Evolutionary conservation across 2,329 filamentous ascomycete species (phyloP), one percentile per base, ranked within the genome.

Genomic region (Diplodia scrobiculata): DNA sequence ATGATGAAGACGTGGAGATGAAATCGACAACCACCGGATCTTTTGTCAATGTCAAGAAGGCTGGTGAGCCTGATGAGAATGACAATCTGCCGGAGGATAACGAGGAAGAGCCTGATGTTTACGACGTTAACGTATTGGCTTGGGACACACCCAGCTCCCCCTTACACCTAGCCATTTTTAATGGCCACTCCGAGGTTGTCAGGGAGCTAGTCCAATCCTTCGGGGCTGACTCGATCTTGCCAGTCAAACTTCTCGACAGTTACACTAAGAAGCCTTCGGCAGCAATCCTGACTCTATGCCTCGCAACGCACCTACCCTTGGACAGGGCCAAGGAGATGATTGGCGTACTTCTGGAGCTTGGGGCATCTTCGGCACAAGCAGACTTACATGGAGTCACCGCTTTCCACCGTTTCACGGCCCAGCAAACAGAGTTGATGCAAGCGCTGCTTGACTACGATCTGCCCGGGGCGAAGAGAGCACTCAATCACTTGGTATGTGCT

Each of bases 141-240:
- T 96, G 92, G 92, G 91, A 96, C 71, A 84, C 83, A 5, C 86
- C 88, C 4, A 86, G 87, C 66, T 90, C 89, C 13, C 87, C 92
- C 1, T 81, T 96, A 5, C 92, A 96, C 74, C 83, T 92, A 32
- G 92, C 92, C 7, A 92, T 96, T 68, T 75, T 91, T 1, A 85
- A 86, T 67, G 91, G 91, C 0, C 88, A 94, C 69, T 80, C 84
- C 29, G 84, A 89, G 3, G 84, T 87, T 11, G 90, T 94, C 14
- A 85, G 88, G 66, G 76, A 86, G 27, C 84, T 96, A 6, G 89
- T 90, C 0, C 72, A 79, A 67, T 80, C 88, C 68, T 95, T 91
- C 72, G 92, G 91, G 7, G 91, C 91, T 4, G 91, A 96, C 74
- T 83, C 89, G 0, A 80, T 93, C 17, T 80, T 92, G 25, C 91